phyloP scores from a whole-genome alignment of 768 basidiomycete genomes.

The Termitomyces sp. region DNA sequence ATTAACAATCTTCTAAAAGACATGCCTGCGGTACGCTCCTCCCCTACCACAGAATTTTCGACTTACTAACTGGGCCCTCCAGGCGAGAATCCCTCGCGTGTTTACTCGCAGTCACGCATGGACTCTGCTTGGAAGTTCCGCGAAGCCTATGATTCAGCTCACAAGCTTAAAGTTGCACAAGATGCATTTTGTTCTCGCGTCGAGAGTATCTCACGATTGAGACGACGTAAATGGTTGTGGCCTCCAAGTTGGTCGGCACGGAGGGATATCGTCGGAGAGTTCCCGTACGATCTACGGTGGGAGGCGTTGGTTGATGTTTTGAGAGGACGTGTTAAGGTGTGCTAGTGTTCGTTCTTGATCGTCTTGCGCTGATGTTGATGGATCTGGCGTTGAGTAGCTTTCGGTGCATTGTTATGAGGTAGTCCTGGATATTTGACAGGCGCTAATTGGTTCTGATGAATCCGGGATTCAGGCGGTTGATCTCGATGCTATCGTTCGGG shows the following conservation, averaged over 20 bases:
- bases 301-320: slow-evolving; percentile 66
- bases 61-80: background rate
- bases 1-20: slow-evolving; percentile 22
- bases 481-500: slow-evolving; percentile 60
- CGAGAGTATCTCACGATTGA: slow-evolving; percentile 14
- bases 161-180: slow-evolving; percentile 59
- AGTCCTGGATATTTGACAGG: background rate
- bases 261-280: slow-evolving; percentile 28
- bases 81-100: slow-evolving; percentile 55
- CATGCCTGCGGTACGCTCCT: slow-evolving; percentile 53
- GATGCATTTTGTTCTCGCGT: slow-evolving; percentile 59
- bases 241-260: background rate
- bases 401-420: slow-evolving; percentile 42
- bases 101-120: slow-evolving; percentile 49
- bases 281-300: slow-evolving; percentile 68
- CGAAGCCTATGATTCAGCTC: slow-evolving; percentile 63
- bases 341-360: background rate
- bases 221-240: slow-evolving; percentile 5
- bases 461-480: slow-evolving; percentile 47
- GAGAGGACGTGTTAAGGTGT: slow-evolving; percentile 69
- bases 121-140: slow-evolving; percentile 66
- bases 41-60: background rate
- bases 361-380: background rate
- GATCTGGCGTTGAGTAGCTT: slow-evolving; percentile 16
- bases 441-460: background rate